Evolutionary conservation across 208 protist genomes (phyloP).

Genomic region (Wallacemonas rigidus): DNA sequence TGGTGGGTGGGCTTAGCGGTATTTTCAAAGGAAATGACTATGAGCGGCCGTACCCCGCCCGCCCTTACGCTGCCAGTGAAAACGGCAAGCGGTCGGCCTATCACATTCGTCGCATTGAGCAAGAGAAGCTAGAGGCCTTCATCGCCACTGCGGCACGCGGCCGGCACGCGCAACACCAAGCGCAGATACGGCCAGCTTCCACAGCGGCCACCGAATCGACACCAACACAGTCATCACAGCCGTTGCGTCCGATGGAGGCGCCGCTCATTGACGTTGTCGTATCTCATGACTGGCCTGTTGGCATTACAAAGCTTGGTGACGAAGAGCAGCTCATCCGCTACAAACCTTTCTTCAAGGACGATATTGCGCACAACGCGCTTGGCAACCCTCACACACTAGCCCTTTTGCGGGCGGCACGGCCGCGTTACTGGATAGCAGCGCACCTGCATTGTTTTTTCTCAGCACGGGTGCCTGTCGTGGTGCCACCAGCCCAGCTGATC

Average conservation of each 20-base stretch:
- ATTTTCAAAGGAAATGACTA: slow-evolving; percentile 91
- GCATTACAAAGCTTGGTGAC: slow-evolving; percentile 87
- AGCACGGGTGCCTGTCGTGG: slow-evolving; percentile 56
- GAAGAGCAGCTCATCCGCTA: slow-evolving; percentile 72
- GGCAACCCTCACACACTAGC: slow-evolving; percentile 85
- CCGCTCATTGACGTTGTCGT: slow-evolving; percentile 75
- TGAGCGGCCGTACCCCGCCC: slow-evolving; percentile 62
- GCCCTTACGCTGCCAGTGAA: slow-evolving; percentile 56
- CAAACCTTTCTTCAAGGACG: slow-evolving; percentile 89
- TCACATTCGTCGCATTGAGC: slow-evolving; percentile 85
- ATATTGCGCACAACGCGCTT: slow-evolving; percentile 69
- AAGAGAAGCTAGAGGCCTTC: slow-evolving; percentile 78
- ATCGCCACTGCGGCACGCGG: slow-evolving; percentile 22
- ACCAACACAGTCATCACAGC: neutral
- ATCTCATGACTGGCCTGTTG: slow-evolving; percentile 92
- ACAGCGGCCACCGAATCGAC: slow-evolving; percentile 15
- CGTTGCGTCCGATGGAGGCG: neutral
- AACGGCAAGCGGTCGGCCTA: slow-evolving; percentile 78
- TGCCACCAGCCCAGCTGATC: slow-evolving; percentile 12
- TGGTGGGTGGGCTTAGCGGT: slow-evolving; percentile 67
- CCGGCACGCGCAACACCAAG: neutral
- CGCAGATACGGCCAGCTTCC: neutral
- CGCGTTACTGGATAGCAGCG: slow-evolving; percentile 81
- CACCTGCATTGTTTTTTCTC: slow-evolving; percentile 92
- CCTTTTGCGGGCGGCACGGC: slow-evolving; percentile 58